These are phyloP conservation scores for Leccinum cinnamomeum DNA, from an alignment of 1,284 basidiomycete genomes.

Conservation along the genomic window DNA sequence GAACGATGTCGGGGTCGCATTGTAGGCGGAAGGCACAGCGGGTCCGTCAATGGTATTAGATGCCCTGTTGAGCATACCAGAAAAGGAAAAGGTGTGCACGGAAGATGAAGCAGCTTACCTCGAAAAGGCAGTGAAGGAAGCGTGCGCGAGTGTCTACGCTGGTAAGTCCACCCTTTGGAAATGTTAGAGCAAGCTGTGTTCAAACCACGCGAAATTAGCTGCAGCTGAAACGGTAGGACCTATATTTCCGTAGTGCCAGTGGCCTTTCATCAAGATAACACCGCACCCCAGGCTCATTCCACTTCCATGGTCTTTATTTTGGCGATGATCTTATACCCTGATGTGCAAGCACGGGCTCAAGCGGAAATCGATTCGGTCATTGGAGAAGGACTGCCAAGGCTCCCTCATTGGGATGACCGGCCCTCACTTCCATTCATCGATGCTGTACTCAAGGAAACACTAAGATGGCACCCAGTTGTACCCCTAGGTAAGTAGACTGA, in stretches of 20 bases:
- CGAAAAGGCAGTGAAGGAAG: constrained; percentile 24
- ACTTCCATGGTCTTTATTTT: constrained; percentile 48
- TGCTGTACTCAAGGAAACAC: constrained; percentile 51
- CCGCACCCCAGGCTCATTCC: constrained; percentile 38
- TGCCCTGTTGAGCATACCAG: constrained; percentile 14
- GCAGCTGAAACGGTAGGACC: constrained; percentile 27
- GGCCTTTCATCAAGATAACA: constrained; percentile 8
- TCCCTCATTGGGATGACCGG: constrained; percentile 43
- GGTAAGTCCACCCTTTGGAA: constrained; percentile 10
- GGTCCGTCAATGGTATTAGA: constrained; percentile 27
- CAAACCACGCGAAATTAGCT: constrained; percentile 5
- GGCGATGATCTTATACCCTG: constrained; percentile 49
- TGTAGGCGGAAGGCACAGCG: constrained; percentile 23
- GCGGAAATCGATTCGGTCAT: constrained; percentile 28
- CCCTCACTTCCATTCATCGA: constrained; percentile 43
- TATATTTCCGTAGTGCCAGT: neutral
- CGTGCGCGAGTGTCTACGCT: constrained; percentile 20
- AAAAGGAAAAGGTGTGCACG: neutral
- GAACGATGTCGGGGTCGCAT: neutral
- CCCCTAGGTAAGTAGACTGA: constrained; percentile 30
- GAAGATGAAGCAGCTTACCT: constrained; percentile 15
- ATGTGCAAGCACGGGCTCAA: constrained; percentile 27
- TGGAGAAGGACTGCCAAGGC: constrained; percentile 20
- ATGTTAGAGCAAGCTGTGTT: neutral
- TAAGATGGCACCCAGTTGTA: constrained; percentile 49